phyloP scores from a whole-genome alignment of 2,329 filamentous ascomycete species.

The Colletotrichum sp. region DNA sequence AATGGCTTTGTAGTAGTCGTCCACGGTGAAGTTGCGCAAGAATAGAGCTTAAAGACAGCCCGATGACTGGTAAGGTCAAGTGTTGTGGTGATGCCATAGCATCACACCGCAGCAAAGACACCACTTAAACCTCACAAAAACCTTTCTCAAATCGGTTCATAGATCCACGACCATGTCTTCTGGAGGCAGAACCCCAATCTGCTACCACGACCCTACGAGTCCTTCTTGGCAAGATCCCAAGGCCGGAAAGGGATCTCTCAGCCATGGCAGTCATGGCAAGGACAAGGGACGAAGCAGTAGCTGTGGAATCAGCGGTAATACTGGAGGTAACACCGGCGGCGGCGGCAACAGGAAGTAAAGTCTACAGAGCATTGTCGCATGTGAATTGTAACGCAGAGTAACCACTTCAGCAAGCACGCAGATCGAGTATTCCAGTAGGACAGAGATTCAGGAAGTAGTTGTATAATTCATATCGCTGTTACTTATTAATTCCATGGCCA shows the following conservation, averaged over 20 bases:
- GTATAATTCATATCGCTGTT: background rate
- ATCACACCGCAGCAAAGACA: background rate
- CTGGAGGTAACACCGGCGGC: background rate
- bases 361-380: accelerated
- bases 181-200: background rate
- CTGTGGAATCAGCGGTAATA: background rate
- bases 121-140: background rate
- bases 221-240: background rate
- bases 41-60: too few relatives aligned
- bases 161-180: background rate
- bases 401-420: background rate
- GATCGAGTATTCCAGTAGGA: too few relatives aligned
- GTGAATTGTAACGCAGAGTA: background rate
- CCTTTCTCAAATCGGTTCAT: background rate
- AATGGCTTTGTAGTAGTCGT: too few relatives aligned
- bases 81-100: background rate
- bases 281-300: background rate
- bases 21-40: too few relatives aligned
- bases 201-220: background rate
- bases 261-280: background rate
- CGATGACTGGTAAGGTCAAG: too few relatives aligned
- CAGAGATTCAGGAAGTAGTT: background rate
- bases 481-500: background rate
- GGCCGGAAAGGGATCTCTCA: background rate
- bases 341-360: background rate